Base-by-base conservation (phyloP, 164 flowering plant species). In the Buxus sempervirens region DNA sequence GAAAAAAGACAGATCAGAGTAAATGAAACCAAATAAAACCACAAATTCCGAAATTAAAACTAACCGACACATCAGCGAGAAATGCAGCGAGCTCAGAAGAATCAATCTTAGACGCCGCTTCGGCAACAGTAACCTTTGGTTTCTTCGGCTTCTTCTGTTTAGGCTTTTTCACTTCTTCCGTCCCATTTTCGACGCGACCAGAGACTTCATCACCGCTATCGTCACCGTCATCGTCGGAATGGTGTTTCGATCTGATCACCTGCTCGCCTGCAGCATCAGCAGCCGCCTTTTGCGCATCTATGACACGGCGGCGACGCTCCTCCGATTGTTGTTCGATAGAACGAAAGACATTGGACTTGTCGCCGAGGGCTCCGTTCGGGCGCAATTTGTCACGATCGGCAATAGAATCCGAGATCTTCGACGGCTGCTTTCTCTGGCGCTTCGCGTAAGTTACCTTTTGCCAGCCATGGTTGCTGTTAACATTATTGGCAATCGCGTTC, bases 401-500 rank as follows among this genome's bases (percentile, higher is more conserved):
- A 5, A 23, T 53, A 25, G 60, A 16, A 23, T 48, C 65, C 2
- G 66, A 20, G 25, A 4, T 18, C 13, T 64, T 60, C 62, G 57
- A 23, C 57, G 72, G 19, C 2, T 71, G 0, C 36, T 76, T 77
- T 23, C 73, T 62, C 58, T 79, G 80, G 51, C 87, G 82, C 71
- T 89, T 93, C 0, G 82, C 62, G 75, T 93, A 88, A 48, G 82
- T 73, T 12, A 95, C 98, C 73, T 81, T 90, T 45, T 92, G 93
- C 98, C 98, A 95, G 24, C 96, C 96, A 64, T 89, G 89, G 69
- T 82, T 78, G 73, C 25, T 65, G 81, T 7, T 32, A 7, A 32
- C 38, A 7, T 68, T 60, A 64, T 18, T 62, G 9, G 45, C 13
- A 9, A 13, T 57, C 24, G 22, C 2, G 25, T 20, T 54, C 12